These are phyloP conservation scores for Papiliotrema laurentii DNA, from an alignment of 1,284 basidiomycete genomes.

Conservation along the genomic window DNA sequence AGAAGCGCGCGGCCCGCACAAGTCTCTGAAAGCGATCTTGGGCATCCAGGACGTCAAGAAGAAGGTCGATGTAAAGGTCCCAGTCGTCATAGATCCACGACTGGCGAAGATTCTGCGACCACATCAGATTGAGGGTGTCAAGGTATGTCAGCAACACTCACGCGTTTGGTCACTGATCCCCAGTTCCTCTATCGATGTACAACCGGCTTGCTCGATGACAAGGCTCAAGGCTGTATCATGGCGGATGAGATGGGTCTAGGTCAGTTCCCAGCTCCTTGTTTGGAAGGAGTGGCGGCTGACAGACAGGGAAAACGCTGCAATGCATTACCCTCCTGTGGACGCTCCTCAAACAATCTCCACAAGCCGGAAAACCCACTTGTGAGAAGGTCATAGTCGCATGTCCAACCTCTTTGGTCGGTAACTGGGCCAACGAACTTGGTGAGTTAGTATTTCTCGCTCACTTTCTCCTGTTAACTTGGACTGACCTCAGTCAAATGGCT, in stretches of 20 bases:
- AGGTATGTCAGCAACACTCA: slow-evolving; percentile 55
- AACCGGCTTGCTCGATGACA: slow-evolving; percentile 85
- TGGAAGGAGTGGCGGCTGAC: neutral
- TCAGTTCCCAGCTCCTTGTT: slow-evolving; percentile 14
- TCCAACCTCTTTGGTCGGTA: slow-evolving; percentile 92
- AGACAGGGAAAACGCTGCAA: slow-evolving; percentile 77
- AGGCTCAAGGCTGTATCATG: slow-evolving; percentile 97
- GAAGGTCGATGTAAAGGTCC: slow-evolving; percentile 71
- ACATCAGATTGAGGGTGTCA: slow-evolving; percentile 97
- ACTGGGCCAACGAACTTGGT: slow-evolving; percentile 98
- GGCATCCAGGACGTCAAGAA: slow-evolving; percentile 65
- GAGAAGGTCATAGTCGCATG: slow-evolving; percentile 99
- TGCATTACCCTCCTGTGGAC: slow-evolving; percentile 97
- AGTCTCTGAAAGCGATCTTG: slow-evolving; percentile 77
- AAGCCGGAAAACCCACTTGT: slow-evolving; percentile 76
- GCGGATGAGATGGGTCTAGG: slow-evolving; percentile 99
- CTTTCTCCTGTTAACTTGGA: neutral
- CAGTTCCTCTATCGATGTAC: slow-evolving; percentile 90
- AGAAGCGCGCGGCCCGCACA: slow-evolving; percentile 72
- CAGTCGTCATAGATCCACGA: slow-evolving; percentile 92
- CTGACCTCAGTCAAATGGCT: slow-evolving; percentile 71
- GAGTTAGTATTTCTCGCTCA: slow-evolving; percentile 37
- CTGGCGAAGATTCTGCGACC: slow-evolving; percentile 84
- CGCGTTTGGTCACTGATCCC: slow-evolving; percentile 14
- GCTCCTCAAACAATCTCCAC: slow-evolving; percentile 91